These are phyloP conservation scores for Purpureocillium lavendulum DNA, from an alignment of 2,329 filamentous ascomycete genomes.

Conservation along the genomic window DNA sequence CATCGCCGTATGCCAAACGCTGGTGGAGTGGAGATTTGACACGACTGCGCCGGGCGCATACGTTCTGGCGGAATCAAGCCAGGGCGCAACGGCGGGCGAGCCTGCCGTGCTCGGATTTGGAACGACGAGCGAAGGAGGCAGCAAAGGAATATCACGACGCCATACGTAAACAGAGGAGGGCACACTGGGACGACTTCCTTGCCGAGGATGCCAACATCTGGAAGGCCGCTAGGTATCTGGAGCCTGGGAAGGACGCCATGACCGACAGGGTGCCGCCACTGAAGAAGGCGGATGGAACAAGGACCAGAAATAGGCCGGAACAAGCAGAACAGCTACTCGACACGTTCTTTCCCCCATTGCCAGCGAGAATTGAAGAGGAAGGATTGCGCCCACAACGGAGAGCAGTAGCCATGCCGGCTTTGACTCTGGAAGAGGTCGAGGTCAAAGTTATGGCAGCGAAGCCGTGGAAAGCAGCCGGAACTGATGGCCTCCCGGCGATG, in stretches of 20 bases:
- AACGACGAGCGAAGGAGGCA: not conserved
- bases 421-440: constrained; percentile 11
- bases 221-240: constrained; percentile 16
- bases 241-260: constrained; percentile 7
- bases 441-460: no score
- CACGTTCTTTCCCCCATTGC: no score
- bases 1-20: constrained; percentile 1
- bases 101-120: not conserved
- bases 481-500: no score
- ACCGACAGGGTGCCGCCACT: constrained; percentile 14
- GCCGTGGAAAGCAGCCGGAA: no score
- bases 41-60: constrained; percentile 2
- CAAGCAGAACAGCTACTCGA: no score
- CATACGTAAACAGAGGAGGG: constrained; percentile 16
- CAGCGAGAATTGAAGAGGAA: constrained; percentile 7
- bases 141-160: constrained; percentile 2
- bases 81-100: constrained; percentile 1
- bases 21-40: constrained; percentile 2
- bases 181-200: constrained; percentile 16
- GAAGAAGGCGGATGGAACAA: constrained; percentile 6
- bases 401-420: constrained; percentile 3
- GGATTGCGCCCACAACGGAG: not conserved
- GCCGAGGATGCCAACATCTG: constrained; percentile 9
- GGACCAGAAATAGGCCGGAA: no score
- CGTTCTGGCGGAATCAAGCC: constrained; percentile 5